A percentile compares a stretch with the other conserved stretches of the same genome.
These are phyloP conservation scores for Mycena crocata DNA, from an alignment of 768 basidiomycete species.

Conservation along the genomic window DNA sequence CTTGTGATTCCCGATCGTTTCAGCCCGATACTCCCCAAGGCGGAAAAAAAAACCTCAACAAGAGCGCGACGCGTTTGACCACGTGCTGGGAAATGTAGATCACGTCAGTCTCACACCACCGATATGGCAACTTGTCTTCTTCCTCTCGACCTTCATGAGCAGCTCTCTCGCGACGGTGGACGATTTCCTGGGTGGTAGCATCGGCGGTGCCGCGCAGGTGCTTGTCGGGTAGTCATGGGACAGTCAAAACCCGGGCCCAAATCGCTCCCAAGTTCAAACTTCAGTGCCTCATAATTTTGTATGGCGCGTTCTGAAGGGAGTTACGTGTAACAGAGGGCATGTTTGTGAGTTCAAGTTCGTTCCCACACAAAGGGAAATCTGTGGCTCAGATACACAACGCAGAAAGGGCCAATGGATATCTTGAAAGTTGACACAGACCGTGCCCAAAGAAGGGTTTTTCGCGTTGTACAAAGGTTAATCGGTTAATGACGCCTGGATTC, in stretches of 20 bases:
- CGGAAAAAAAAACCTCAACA: no score
- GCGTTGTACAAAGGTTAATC: no score
- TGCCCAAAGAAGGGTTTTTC: constrained; percentile 64
- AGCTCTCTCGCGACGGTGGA: constrained; percentile 74
- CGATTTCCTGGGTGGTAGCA: constrained; percentile 88
- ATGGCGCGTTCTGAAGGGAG: not conserved
- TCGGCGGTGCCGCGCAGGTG: constrained; percentile 95
- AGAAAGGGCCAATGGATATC: no score
- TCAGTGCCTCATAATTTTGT: not conserved
- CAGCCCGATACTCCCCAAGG: not conserved
- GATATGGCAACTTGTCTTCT: not conserved
- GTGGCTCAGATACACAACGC: not conserved
- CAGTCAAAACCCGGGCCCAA: constrained; percentile 90
- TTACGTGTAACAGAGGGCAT: constrained; percentile 70
- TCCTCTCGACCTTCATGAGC: constrained; percentile 9
- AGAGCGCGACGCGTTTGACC: no score
- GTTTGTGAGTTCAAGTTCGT: constrained; percentile 91
- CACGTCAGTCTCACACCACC: constrained; percentile 19
- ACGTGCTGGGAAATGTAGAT: not conserved
- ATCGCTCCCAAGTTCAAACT: constrained; percentile 42
- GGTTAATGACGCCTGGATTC: no score
- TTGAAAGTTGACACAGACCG: constrained; percentile 1
- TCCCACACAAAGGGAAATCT: no score
- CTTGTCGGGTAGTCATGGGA: constrained; percentile 94
- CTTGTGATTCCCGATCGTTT: not conserved